A percentile compares a stretch with the other conserved stretches of the same genome.
Evolutionary conservation across 208 protist species (phyloP).

Genomic region (Entamoeba histolytica): DNA sequence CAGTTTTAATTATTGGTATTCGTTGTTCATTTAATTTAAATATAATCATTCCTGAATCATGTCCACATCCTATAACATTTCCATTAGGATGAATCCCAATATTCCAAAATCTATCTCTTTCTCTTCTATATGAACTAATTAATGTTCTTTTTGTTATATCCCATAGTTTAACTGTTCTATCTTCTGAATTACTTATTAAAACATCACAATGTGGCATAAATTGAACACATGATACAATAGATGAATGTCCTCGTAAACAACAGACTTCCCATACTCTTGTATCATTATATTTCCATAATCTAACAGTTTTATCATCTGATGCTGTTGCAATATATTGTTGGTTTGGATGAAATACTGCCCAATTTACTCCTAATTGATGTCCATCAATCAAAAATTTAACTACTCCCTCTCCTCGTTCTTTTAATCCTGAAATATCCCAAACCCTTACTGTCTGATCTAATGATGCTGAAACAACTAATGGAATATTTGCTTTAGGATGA

Average conservation of each 20-base stretch:
- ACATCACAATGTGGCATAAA: conserved; percentile 54
- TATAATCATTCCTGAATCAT: conserved; percentile 9
- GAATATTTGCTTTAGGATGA: conserved; percentile 53
- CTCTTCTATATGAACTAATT: conserved; percentile 40
- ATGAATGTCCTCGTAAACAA: conserved; percentile 72
- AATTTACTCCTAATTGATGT: conserved; percentile 93
- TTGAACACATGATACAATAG: conserved; percentile 81
- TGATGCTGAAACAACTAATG: conserved; percentile 82
- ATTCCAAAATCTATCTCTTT: conserved; percentile 1
- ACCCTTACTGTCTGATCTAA: conserved; percentile 91
- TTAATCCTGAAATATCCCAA: conserved; percentile 88
- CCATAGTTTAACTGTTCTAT: conserved; percentile 59
- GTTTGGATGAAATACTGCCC: conserved; percentile 82
- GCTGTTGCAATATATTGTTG: conserved; percentile 72
- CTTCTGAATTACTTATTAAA: background rate
- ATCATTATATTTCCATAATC: conserved; percentile 19
- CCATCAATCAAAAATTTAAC: conserved; percentile 53
- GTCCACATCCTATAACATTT: conserved; percentile 10
- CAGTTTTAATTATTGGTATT: background rate
- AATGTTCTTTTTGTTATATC: conserved; percentile 32
- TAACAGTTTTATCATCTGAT: conserved; percentile 66
- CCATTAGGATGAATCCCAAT: background rate
- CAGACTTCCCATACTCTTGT: conserved; percentile 61
- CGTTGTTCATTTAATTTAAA: background rate
- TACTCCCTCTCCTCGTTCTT: background rate